Conservation (phyloP, 768 basidiomycete genomes). For the Termitomyces sp. region DNA sequence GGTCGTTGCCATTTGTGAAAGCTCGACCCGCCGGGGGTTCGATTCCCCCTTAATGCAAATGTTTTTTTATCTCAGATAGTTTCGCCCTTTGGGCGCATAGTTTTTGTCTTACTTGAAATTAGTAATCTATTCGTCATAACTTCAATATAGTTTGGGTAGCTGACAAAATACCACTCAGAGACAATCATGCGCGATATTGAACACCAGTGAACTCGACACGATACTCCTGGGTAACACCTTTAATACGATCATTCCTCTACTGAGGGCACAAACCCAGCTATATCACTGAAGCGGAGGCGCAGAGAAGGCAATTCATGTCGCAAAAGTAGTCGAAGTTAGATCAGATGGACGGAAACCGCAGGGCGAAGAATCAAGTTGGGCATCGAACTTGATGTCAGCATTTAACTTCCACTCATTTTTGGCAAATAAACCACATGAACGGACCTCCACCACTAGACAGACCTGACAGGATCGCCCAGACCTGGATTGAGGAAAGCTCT, state of each 20-base stretch:
- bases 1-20: background rate
- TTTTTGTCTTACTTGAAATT: too few species aligned
- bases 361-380: too few species aligned
- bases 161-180: background rate
- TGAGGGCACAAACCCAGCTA: background rate
- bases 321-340: background rate
- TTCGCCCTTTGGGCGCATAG: too few species aligned
- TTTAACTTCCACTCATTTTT: background rate
- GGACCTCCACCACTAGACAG: background rate
- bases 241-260: background rate
- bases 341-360: too few species aligned
- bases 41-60: constrained; percentile 79
- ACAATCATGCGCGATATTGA: too few species aligned
- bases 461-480: too few species aligned
- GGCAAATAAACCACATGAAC: background rate
- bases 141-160: background rate
- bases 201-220: too few species aligned
- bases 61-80: too few species aligned
- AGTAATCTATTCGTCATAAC: too few species aligned
- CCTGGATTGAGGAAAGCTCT: background rate
- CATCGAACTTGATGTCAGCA: background rate
- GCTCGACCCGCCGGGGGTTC: constrained; percentile 86
- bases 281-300: background rate
- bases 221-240: too few species aligned
- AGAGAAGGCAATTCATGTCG: background rate